Conservation (phyloP, 176 grass and related monocot genomes). For the Puccinellia tenuiflora region DNA sequence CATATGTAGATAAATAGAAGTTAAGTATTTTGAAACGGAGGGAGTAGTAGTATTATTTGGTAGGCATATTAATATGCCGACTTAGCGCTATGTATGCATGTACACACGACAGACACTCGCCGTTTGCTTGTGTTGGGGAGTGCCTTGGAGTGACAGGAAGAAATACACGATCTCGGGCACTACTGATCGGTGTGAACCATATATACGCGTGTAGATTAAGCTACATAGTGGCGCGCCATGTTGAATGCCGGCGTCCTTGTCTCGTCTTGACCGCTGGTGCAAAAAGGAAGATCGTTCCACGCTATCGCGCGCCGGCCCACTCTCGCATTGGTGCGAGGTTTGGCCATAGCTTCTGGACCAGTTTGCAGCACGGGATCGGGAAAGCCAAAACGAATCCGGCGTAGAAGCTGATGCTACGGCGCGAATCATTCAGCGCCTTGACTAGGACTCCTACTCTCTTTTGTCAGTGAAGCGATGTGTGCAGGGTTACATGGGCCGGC, state of each 20-base stretch:
- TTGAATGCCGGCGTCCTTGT: not conserved
- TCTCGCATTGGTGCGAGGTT: not conserved
- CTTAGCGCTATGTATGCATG: no score
- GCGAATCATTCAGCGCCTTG: not conserved
- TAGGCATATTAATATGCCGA: no score
- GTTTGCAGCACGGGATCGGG: not conserved
- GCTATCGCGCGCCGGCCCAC: constrained; percentile 20
- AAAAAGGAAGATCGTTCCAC: not conserved
- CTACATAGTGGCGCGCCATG: not conserved
- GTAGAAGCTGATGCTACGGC: not conserved
- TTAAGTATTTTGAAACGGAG: no score
- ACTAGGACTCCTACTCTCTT: not conserved
- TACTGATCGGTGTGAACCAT: not conserved
- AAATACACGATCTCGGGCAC: not conserved
- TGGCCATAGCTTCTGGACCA: not conserved
- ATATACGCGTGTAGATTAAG: not conserved
- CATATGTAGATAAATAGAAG: no score
- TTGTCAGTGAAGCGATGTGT: not conserved
- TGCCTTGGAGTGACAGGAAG: constrained; percentile 20
- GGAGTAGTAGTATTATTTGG: no score
- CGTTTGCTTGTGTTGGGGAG: not conserved
- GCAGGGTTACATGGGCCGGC: not conserved
- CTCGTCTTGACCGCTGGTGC: not conserved
- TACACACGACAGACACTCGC: no score
- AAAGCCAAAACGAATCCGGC: constrained; percentile 17